Evolutionary conservation across 192 early-diverging fungal genomes (phyloP), one percentile per base, ranked within the genome.

Genomic region (Coemansia asiatica): DNA sequence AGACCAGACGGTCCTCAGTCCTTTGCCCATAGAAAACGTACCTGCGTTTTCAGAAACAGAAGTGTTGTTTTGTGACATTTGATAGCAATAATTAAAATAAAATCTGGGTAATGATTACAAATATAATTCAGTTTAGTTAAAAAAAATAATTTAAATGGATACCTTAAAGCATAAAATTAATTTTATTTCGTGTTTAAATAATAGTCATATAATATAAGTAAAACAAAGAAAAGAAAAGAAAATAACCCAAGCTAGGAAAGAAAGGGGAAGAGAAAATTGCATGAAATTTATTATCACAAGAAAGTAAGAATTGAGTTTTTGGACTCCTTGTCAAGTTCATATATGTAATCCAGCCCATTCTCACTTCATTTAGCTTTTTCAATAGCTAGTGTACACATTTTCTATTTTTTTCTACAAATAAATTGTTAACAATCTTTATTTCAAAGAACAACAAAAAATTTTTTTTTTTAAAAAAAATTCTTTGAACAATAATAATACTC

Each of bases 1-100:
- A 1, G 66, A 31, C 66, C 66, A 68, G 2, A 47, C 38, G 9
- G 40, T 44, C 13, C 40, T 44, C 13, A 44, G 40, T 4, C 40
- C 40, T 13, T 15, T 44, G 3, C 40, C 40, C 4, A 18, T 18
- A 13, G 40, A 44, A 44, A 13, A 13, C 0, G 40, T 3, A 44
- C 40, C 40, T 44, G 40, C 5, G 16, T 16, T 44, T 13, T 12
- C 18, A 29, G 54, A 56, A 6, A n/a, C 16, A 1, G 54, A 29
- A 7, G 54, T n/a, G 54, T 7, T 56, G 4, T 4, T 13, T 12
- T 3, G 16, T 29, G 27, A 56, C 54, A 56, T 56, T 56, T 33
- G 31, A 33, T 6, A 33, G 8, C 8, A 33, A 8, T 33, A 8
- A 33, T 33, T 33, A 33, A 33, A 33, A 33, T 8, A 33, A 8